These are phyloP conservation scores for Intubia oerlemansii DNA, from an alignment of 2,329 filamentous ascomycete genomes.

Conservation along the genomic window DNA sequence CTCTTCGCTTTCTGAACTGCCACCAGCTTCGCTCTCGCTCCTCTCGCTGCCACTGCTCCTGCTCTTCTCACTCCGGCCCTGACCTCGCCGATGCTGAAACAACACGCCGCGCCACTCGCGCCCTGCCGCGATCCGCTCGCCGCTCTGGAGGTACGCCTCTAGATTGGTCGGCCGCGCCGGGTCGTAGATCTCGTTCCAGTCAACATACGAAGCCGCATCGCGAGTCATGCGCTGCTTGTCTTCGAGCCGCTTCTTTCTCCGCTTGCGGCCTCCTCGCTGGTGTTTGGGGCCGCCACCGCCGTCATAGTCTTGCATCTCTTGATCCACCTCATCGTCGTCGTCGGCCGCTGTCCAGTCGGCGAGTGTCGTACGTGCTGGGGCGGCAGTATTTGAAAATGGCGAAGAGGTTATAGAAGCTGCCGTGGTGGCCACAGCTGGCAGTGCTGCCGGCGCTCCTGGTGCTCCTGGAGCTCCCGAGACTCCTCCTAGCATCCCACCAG, in stretches of 20 bases:
- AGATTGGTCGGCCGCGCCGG: conserved; percentile 64
- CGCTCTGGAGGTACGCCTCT: conserved; percentile 64
- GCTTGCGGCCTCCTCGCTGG: conserved; percentile 44
- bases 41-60: conserved; percentile 20
- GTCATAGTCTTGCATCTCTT: not conserved
- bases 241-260: conserved; percentile 32
- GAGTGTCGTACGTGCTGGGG: conserved; percentile 24
- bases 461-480: not conserved
- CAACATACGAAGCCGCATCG: conserved; percentile 28
- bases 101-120: conserved; percentile 70
- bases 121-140: conserved; percentile 62
- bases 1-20: not conserved
- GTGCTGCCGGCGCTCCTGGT: conserved; percentile 8
- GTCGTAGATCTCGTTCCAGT: conserved; percentile 89
- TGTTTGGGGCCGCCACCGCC: conserved; percentile 28
- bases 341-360: conserved; percentile 47
- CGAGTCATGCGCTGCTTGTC: conserved; percentile 39
- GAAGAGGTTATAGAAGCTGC: conserved; percentile 7
- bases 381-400: conserved; percentile 4
- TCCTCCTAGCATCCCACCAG: not conserved
- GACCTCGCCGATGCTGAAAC: conserved; percentile 45
- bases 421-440: too few relatives aligned
- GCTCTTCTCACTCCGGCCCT: too few relatives aligned
- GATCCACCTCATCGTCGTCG: conserved; percentile 2
- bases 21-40: conserved; percentile 24